Conservation (phyloP, 2,329 filamentous ascomycete species). For the Alternaria angustiovoidea region DNA sequence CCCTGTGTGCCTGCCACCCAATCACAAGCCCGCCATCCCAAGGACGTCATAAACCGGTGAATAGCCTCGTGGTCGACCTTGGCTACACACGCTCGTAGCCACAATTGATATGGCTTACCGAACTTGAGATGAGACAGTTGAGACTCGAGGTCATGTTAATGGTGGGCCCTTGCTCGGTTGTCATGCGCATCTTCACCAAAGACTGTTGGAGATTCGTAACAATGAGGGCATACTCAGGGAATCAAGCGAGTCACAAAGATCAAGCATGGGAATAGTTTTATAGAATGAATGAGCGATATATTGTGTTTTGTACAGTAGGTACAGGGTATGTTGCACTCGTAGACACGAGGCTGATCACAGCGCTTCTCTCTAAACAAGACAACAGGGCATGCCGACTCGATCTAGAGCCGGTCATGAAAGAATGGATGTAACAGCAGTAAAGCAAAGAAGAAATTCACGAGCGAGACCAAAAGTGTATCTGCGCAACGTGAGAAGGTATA, state of each 20-base stretch:
- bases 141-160: background rate
- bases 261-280: background rate
- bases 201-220: background rate
- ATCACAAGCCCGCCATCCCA: slow-evolving; percentile 17
- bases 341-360: slow-evolving; percentile 22
- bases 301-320: slow-evolving; percentile 25
- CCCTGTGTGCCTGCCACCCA: slow-evolving; percentile 16
- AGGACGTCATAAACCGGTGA: slow-evolving; percentile 27
- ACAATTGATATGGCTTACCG: too few species aligned
- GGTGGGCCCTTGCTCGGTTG: too few species aligned
- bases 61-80: slow-evolving; percentile 5
- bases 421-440: slow-evolving; percentile 20
- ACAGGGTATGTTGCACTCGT: slow-evolving; percentile 15
- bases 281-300: slow-evolving; percentile 19
- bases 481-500: slow-evolving; percentile 18
- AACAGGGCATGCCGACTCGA: slow-evolving; percentile 25
- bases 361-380: slow-evolving; percentile 15
- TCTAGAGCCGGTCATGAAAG: slow-evolving; percentile 26
- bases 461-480: slow-evolving; percentile 20
- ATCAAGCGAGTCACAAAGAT: background rate
- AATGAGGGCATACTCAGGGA: too few species aligned
- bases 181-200: background rate
- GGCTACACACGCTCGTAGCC: background rate
- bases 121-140: too few species aligned
- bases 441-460: slow-evolving; percentile 14